These are phyloP conservation scores for Euphorbia peplus DNA, from an alignment of 345 rosid species.

Conservation along the genomic window DNA sequence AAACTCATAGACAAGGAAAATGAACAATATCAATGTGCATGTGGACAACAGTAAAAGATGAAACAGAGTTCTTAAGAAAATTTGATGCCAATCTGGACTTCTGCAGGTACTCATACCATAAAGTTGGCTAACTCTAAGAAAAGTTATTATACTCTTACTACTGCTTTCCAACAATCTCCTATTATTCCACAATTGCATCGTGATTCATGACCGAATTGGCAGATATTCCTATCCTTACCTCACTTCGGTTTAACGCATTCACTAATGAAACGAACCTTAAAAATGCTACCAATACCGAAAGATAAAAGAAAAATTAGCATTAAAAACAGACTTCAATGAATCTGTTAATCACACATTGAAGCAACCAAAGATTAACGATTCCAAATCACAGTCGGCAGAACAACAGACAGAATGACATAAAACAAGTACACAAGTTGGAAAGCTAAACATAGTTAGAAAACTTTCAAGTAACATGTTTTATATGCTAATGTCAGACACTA, in stretches of 20 bases:
- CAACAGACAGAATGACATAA: not conserved
- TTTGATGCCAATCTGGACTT: too few species aligned
- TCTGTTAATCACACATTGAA: not conserved
- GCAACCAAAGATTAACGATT: not conserved
- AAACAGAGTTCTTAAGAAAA: too few species aligned
- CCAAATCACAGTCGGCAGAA: not conserved
- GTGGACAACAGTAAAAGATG: too few species aligned
- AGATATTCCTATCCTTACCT: not conserved
- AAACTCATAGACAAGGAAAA: too few species aligned
- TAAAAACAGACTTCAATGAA: too few species aligned
- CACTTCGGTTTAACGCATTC: not conserved
- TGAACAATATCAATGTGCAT: too few species aligned
- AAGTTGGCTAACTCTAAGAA: too few species aligned
- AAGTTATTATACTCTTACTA: too few species aligned
- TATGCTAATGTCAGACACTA: not conserved
- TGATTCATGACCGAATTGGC: not conserved
- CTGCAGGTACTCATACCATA: too few species aligned
- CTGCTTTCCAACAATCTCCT: not conserved
- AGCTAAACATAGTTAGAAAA: not conserved
- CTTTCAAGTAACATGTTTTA: constrained; percentile 7
- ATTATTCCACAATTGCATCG: not conserved
- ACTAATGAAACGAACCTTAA: not conserved
- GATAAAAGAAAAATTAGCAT: not conserved
- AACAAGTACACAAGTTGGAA: not conserved
- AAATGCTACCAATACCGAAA: not conserved